Base-by-base conservation (phyloP, 352 stramenopile genomes). In the Phytophthora fragariae region DNA sequence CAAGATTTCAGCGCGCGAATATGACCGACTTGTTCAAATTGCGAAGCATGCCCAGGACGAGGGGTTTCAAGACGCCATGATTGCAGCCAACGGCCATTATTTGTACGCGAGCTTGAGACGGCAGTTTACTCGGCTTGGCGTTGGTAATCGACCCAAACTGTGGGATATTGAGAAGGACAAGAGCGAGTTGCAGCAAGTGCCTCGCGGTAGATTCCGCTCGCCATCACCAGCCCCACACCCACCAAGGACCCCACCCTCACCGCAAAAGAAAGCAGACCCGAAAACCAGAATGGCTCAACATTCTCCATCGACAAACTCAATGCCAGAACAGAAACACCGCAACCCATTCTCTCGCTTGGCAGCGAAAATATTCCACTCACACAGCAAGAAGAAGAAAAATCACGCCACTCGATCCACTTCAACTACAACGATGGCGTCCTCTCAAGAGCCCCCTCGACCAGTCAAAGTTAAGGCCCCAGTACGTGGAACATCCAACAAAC, bases 1-100 rank as follows among this genome's bases (percentile, higher is more conserved):
- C 29, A 74, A 78, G 46, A 70, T 78, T 2, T 73, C 73, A 17
- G 49, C 57, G 14, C 56, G 62, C 24, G 76, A 85, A 35, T 83
- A 85, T 33, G 70, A 76, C 21, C 69, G 79, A 31, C 63, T 85
- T n/a, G 73, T 83, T 1, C 79, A 85, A 37, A 81, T 85, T 57
- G 79, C 73, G 53, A 85, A 85, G 46, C 72, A 79, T 11, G 76
- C 79, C 17, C 79, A 85, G 60, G 67, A 80, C 17, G 58, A 78
- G 3, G 70, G 41, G 1, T 85, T 85, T 53, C 79, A 85, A 65
- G 68, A 78, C 15, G 79, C 79, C 19, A 85, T 85, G 79, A 63
- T 75, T 35, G 62, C 55, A 39, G 76, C 73, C 11, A 80, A 82
- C 29, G 79, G 76, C 11, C 56, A 78, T n/a, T 67, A 80, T 44